These are phyloP conservation scores for Nigrograna mackinnonii DNA, from an alignment of 2,329 filamentous ascomycete species.

Conservation along the genomic window DNA sequence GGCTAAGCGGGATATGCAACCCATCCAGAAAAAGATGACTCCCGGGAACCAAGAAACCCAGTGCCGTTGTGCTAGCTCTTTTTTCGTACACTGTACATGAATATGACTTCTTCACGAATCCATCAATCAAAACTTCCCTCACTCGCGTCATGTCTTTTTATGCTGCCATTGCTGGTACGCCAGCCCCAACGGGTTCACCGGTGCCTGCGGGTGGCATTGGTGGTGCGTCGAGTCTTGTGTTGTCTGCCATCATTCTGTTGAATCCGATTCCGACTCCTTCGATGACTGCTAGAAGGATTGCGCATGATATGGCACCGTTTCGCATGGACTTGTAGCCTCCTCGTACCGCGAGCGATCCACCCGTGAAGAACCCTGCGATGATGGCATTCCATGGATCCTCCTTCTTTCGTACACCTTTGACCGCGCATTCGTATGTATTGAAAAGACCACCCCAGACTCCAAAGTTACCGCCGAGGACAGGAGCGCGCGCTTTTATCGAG, in stretches of 20 bases:
- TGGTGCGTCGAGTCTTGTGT: conserved; percentile 72
- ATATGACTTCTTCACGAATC: background rate
- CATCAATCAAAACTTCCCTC: background rate
- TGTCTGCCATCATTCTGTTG: conserved; percentile 86
- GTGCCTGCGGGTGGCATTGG: conserved; percentile 38
- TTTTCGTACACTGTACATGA: background rate
- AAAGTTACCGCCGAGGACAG: conserved; percentile 93
- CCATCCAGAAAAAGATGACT: background rate
- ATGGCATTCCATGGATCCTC: conserved; percentile 97
- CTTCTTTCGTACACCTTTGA: conserved; percentile 84
- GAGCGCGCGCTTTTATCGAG: conserved; percentile 93
- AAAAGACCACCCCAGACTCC: conserved; percentile 96
- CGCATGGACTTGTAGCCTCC: conserved; percentile 87
- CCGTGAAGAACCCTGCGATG: conserved; percentile 90
- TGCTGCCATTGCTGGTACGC: background rate
- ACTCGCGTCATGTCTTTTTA: background rate
- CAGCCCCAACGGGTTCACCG: background rate
- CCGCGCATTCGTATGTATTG: conserved; percentile 90
- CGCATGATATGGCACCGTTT: conserved; percentile 93
- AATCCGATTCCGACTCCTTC: conserved; percentile 95
- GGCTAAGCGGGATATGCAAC: conserved; percentile 8
- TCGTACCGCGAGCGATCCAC: conserved; percentile 81
- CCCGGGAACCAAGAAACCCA: background rate
- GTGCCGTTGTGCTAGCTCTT: background rate
- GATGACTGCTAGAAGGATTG: conserved; percentile 87